phyloP scores from a whole-genome alignment of 2,329 filamentous ascomycete genomes.

The Penicillium sp. region DNA sequence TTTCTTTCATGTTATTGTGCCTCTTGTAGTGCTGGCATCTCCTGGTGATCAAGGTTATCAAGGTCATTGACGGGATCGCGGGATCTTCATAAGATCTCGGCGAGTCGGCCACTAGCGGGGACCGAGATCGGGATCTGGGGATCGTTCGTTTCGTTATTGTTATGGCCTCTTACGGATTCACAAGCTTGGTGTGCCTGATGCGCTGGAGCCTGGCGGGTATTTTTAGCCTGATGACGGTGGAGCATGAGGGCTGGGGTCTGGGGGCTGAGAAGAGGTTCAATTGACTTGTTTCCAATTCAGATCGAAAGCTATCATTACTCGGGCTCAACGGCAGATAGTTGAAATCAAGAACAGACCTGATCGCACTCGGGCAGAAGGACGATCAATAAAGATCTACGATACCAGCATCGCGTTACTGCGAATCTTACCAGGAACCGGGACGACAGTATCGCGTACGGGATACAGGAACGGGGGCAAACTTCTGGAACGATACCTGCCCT shows the following conservation, averaged over 20 bases:
- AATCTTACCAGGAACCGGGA: slow-evolving; percentile 27
- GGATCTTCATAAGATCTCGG: not conserved
- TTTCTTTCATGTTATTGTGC: not conserved
- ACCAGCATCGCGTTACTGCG: slow-evolving; percentile 5
- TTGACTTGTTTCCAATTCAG: not conserved
- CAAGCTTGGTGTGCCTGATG: not conserved
- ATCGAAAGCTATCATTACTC: not conserved
- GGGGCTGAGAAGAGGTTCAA: not conserved
- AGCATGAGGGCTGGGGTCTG: not conserved
- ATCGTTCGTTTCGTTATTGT: not conserved
- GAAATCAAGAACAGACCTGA: not conserved
- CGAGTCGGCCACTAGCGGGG: not conserved
- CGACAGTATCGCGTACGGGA: slow-evolving; percentile 22
- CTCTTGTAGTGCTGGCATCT: not conserved
- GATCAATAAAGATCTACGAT: slow-evolving; percentile 2
- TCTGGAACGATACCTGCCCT: slow-evolving; percentile 4
- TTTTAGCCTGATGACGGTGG: not conserved
- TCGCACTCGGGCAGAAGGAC: not conserved
- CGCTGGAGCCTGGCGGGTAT: not conserved
- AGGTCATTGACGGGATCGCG: not conserved
- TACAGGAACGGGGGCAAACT: slow-evolving; percentile 9
- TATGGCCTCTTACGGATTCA: not conserved
- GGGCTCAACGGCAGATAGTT: not conserved
- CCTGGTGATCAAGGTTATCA: not conserved
- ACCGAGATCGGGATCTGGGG: not conserved